phyloP scores from a whole-genome alignment of 805 yeast species.

The Priceomyces carsonii region DNA sequence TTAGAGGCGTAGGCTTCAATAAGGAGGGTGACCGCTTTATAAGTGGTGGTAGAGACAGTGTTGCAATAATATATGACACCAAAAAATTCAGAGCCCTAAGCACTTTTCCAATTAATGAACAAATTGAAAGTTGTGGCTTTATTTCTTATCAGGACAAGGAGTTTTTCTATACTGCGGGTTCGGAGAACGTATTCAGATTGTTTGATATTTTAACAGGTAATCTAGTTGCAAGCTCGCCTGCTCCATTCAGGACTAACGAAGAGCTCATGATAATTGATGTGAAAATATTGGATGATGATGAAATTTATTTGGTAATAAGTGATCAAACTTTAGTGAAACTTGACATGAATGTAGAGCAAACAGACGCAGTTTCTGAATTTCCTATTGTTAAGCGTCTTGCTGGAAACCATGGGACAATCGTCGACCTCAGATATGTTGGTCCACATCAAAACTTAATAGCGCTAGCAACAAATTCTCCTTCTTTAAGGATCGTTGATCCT shows the following conservation, averaged over 20 bases:
- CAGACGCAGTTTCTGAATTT: conserved; percentile 22
- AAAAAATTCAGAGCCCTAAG: conserved; percentile 55
- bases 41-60: conserved; percentile 88
- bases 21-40: conserved; percentile 55
- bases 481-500: conserved; percentile 72
- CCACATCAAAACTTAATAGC: conserved; percentile 62
- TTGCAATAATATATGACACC: conserved; percentile 60
- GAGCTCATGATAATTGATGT: conserved; percentile 72
- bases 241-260: conserved; percentile 62
- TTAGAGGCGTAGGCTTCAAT: conserved; percentile 76
- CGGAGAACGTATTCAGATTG: conserved; percentile 63
- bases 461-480: conserved; percentile 91
- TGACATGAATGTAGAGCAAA: conserved; percentile 21
- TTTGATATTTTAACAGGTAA: conserved; percentile 58
- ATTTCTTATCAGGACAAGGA: conserved; percentile 23
- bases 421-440: conserved; percentile 81
- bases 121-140: conserved; percentile 72
- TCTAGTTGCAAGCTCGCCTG: conserved; percentile 43
- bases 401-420: conserved; percentile 94
- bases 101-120: conserved; percentile 73
- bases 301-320: conserved; percentile 59
- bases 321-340: conserved; percentile 79
- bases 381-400: conserved; percentile 61
- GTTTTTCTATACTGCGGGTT: conserved; percentile 74
- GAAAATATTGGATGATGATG: conserved; percentile 31